Evolutionary conservation across 768 basidiomycete genomes (phyloP), one percentile per base, ranked within the genome.

Genomic region (Steccherinum ochraceum): DNA sequence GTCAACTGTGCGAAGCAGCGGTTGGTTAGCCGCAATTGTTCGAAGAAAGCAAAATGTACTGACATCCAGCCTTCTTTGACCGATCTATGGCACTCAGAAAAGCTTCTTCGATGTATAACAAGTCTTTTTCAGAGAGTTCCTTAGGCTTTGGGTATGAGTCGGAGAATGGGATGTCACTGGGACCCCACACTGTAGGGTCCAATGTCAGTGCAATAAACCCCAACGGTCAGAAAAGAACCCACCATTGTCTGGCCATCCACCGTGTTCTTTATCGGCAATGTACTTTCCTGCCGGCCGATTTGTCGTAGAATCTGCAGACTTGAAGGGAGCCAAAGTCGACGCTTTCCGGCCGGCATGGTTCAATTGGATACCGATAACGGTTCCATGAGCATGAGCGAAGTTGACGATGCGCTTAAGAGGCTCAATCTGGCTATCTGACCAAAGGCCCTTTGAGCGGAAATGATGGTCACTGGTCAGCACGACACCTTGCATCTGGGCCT

Each of bases 321-420:
- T 73, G 85, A 84, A 91, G 1, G 86, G 84, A 1, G 87, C 75
- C 47, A 76, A 71, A 0, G 80, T 84, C 7, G 80, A 83, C 0
- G 85, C 83, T 63, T 94, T 93, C n/a, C 81, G 61, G 0, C 81
- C 80, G 0, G 84, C 86, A 62, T 93, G 89, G 0, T 81, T 79
- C 18, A 93, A 78, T 62, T 93, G 91, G 25, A 93, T 74, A 1
- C 86, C 91, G 23, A 93, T 81, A 45, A 76, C 72, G 1, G 83
- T 77, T 7, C 80, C 83, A 44, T 89, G 85, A 0, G 78, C 68
- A 58, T 89, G 86, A 13, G 74, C 74, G 60, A 92, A 91, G 51
- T 87, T 72, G 46, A 89, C 84, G 49, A 92, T 81, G 24, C 81
- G 76, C 60, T 79, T 80, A 35, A 89, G 66, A 12, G 83, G 80